Conservation (phyloP, 257 asterid genomes). For the Solanum peruvianum region DNA sequence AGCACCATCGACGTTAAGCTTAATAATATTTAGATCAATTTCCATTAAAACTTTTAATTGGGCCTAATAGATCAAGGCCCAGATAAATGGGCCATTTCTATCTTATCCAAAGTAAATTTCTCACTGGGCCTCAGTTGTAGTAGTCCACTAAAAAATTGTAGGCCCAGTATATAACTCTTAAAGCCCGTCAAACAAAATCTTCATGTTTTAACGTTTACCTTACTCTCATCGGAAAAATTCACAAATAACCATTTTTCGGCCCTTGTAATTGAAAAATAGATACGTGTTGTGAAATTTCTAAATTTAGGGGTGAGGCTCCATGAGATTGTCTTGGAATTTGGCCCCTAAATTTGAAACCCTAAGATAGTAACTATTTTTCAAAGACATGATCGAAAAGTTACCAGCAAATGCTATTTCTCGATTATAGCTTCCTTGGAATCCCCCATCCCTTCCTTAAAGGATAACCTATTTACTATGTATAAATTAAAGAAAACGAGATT, state of each 20-base stretch:
- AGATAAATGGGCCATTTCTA: neutral
- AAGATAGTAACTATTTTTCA: neutral
- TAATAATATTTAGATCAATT: neutral
- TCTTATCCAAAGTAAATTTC: neutral
- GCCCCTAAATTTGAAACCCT: neutral
- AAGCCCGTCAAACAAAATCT: neutral
- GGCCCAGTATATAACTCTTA: neutral
- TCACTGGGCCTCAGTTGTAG: neutral
- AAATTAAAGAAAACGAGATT: neutral
- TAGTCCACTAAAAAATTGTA: neutral
- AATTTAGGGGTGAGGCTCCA: neutral
- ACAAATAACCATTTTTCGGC: neutral
- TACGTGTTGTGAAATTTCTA: neutral
- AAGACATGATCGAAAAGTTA: neutral
- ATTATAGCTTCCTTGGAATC: neutral
- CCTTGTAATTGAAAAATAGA: neutral
- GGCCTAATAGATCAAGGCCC: neutral
- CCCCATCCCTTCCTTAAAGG: neutral
- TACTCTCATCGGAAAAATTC: neutral
- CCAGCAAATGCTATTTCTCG: fast-evolving
- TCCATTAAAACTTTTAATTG: neutral
- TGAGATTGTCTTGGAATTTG: neutral
- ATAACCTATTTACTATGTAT: neutral
- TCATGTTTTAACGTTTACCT: neutral
- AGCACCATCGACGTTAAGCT: neutral